These are phyloP conservation scores for Colletotrichum limetticola DNA, from an alignment of 2,329 filamentous ascomycete species.

Conservation along the genomic window DNA sequence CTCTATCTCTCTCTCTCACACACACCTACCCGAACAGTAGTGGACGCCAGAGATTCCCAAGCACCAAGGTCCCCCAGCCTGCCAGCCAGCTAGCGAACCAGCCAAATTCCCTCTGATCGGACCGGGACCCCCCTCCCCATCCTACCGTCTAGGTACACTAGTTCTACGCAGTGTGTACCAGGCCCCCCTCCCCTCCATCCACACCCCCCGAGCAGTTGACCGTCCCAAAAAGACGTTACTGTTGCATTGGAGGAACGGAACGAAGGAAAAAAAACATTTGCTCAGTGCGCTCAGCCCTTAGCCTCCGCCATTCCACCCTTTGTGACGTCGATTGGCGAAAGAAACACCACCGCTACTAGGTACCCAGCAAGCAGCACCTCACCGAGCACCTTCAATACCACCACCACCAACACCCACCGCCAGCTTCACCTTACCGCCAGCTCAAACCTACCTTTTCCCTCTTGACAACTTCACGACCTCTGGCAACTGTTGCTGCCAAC, in stretches of 20 bases:
- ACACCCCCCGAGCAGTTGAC: neutral
- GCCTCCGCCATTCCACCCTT: constrained; percentile 4
- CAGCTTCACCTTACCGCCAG: neutral
- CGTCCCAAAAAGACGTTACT: neutral
- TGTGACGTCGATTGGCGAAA: constrained; percentile 33
- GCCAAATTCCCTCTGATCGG: neutral
- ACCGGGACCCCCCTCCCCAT: neutral
- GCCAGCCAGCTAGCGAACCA: neutral
- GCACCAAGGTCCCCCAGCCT: neutral
- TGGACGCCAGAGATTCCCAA: neutral
- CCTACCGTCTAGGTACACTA: neutral
- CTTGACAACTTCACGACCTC: neutral
- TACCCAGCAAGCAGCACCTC: neutral
- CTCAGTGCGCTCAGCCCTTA: constrained; percentile 19
- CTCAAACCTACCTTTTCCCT: neutral
- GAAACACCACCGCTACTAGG: neutral
- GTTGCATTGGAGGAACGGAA: neutral
- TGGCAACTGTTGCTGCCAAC: neutral
- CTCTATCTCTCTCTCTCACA: too few relatives aligned
- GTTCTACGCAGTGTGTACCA: too few relatives aligned
- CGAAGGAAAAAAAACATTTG: neutral
- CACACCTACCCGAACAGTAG: too few relatives aligned
- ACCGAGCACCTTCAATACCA: neutral
- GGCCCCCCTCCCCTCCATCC: neutral
- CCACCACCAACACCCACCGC: too few relatives aligned